Base-by-base conservation (phyloP, 2,329 filamentous ascomycete genomes). In the Reticulascus tulasneorum region DNA sequence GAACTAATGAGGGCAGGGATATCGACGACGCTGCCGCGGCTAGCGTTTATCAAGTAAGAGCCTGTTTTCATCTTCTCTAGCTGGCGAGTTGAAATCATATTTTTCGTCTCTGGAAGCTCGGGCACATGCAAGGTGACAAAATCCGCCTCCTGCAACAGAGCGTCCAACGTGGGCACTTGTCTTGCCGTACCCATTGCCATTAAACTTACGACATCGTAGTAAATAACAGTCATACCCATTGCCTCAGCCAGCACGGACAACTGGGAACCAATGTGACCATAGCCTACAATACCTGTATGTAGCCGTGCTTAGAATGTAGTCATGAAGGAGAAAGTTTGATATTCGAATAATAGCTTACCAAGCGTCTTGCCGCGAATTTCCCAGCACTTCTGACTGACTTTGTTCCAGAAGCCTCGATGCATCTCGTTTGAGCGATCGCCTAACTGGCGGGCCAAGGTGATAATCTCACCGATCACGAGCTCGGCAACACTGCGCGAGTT, bases 181-280 rank as follows among this genome's bases (percentile, higher is more conserved):
- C 75, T 81, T 21, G 91, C 81, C 9, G 86, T 94, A 37, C 93
- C 93, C 58, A 98, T 69, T 28, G 86, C 85, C 93, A 98, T 98
- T 50, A 97, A 74, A 50, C 90, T 94, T 45, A 95, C 66, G 7
- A 95, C 82, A 62, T 98, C 93, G 63, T 94, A 97, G 73, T 96
- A 98, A 53, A 97, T 90, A 54, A 98, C 93, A 12, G 76, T 82
- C 91, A 98, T 96, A 32, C 93, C 93, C 89, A 98, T 95, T 17
- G 91, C 82, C 64, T 98, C 93, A 19, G 93, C 90, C 46, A 98
- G 71, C 26, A 98, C 93, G 1, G 90, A 97, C 46, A 98, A 70
- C 64, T 98, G 93, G 33, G 88, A 90, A 45, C 93, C 93, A 58
- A 98, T 97, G 59, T 98, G 93, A 44, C 93, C 93, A 56, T 98